phyloP scores from a whole-genome alignment of 2,329 filamentous ascomycete genomes.

The Furcasterigmium sp. region DNA sequence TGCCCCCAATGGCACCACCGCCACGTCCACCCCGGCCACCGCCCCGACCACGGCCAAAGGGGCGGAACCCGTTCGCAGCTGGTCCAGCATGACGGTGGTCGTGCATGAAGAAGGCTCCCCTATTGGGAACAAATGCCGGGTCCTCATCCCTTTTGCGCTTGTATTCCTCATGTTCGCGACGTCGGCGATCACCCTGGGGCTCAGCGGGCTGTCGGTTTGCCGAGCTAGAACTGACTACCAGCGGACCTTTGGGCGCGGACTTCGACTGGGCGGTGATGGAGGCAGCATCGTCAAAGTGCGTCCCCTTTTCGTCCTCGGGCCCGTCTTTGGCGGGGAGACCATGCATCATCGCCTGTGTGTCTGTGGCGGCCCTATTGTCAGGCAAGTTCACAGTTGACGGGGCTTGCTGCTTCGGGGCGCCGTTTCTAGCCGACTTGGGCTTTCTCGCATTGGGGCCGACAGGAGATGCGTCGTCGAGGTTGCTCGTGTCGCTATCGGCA shows the following conservation, averaged over 20 bases:
- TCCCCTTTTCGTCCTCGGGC: conserved; percentile 33
- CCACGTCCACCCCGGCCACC: conserved; percentile 46
- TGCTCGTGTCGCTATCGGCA: conserved; percentile 60
- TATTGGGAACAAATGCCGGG: conserved; percentile 88
- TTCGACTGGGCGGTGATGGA: conserved; percentile 30
- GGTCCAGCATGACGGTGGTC: conserved; percentile 80
- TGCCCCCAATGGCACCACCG: conserved; percentile 47
- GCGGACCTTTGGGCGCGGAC: conserved; percentile 34
- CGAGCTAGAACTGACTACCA: conserved; percentile 50
- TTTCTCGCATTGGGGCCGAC: conserved; percentile 37
- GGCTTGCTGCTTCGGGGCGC: conserved; percentile 26
- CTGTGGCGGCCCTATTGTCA: conserved; percentile 32
- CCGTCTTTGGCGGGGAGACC: conserved; percentile 41
- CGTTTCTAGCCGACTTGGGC: conserved; percentile 29
- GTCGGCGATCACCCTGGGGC: conserved; percentile 62
- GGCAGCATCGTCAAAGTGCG: conserved; percentile 40
- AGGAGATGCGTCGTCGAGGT: conserved; percentile 52
- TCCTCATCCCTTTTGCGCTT: conserved; percentile 82
- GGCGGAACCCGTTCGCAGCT: conserved; percentile 71
- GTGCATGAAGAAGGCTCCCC: conserved; percentile 96
- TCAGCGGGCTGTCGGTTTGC: conserved; percentile 44
- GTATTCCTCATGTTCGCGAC: conserved; percentile 87
- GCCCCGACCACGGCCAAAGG: conserved; percentile 63
- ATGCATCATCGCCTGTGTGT: conserved; percentile 56
- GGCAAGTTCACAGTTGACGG: conserved; percentile 27